phyloP scores from a whole-genome alignment of 2,329 filamentous ascomycete genomes.

The Stachybotrys echinatus region DNA sequence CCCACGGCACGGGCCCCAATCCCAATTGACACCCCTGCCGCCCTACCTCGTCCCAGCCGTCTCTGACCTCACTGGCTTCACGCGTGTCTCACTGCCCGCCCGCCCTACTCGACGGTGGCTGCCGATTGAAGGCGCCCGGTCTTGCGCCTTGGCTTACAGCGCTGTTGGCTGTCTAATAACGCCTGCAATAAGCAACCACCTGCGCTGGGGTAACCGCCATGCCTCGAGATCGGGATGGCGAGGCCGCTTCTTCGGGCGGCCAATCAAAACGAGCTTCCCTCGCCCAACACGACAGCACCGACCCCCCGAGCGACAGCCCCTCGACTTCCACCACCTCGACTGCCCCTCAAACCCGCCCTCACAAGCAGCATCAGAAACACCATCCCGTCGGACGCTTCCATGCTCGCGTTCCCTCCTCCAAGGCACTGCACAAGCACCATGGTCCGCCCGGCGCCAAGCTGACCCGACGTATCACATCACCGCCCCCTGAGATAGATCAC shows the following conservation, averaged over 20 bases:
- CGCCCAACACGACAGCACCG: constrained; percentile 26
- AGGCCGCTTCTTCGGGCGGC: constrained; percentile 41
- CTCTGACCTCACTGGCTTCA: neutral
- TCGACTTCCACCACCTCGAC: constrained; percentile 14
- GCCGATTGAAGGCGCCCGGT: neutral
- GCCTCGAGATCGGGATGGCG: constrained; percentile 40
- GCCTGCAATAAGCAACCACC: neutral
- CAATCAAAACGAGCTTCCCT: constrained; percentile 51
- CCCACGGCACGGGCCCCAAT: neutral
- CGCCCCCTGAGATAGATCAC: constrained; percentile 16
- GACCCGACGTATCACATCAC: constrained; percentile 38
- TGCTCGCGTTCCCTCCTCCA: constrained; percentile 47
- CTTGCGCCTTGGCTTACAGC: neutral
- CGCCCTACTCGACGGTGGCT: neutral
- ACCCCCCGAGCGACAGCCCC: constrained; percentile 23
- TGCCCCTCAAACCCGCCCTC: constrained; percentile 15
- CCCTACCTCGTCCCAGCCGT: neutral
- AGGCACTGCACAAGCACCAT: constrained; percentile 41
- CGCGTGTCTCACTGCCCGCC: neutral
- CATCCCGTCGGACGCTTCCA: constrained; percentile 38
- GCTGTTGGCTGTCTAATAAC: neutral
- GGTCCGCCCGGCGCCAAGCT: constrained; percentile 28
- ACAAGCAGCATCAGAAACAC: constrained; percentile 24
- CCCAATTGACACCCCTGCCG: neutral
- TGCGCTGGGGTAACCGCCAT: constrained; percentile 20